phyloP scores from a whole-genome alignment of 1,284 basidiomycete species.

The Pseudozyma pruni region DNA sequence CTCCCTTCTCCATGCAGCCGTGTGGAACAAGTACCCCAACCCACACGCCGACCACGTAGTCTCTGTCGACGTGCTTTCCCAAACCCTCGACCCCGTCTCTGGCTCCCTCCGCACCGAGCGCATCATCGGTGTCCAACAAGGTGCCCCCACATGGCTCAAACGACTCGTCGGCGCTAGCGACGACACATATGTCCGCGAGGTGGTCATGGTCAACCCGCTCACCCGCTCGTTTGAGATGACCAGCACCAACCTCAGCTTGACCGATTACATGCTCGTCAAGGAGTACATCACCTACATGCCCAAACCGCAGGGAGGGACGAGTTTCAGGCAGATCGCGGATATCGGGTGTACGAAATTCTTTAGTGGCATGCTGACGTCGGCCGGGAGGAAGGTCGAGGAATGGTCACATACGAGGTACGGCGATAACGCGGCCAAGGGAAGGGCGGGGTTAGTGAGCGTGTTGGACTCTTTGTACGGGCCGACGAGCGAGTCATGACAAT shows the following conservation, averaged over 20 bases:
- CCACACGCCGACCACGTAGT: conserved; percentile 90
- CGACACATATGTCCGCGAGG: conserved; percentile 91
- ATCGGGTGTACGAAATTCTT: conserved; percentile 48
- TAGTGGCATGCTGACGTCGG: conserved; percentile 32
- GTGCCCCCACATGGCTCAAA: conserved; percentile 82
- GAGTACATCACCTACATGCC: conserved; percentile 89
- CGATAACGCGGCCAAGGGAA: conserved; percentile 56
- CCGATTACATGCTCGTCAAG: conserved; percentile 86
- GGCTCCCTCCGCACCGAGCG: conserved; percentile 89
- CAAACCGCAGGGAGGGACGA: conserved; percentile 71
- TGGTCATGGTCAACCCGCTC: conserved; percentile 75
- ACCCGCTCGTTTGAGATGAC: conserved; percentile 46
- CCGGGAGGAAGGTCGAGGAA: conserved; percentile 57
- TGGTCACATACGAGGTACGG: conserved; percentile 45
- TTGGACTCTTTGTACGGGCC: conserved; percentile 35
- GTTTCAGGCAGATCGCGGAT: conserved; percentile 44
- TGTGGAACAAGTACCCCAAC: conserved; percentile 94
- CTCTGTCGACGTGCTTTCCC: conserved; percentile 87
- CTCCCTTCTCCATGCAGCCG: conserved; percentile 73
- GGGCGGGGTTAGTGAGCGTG: conserved; percentile 43
- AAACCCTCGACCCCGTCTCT: conserved; percentile 81
- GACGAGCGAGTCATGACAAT: background rate
- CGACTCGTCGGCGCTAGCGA: conserved; percentile 89
- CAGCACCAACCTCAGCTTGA: conserved; percentile 76
- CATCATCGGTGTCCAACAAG: conserved; percentile 85